Base-by-base conservation (phyloP, 805 yeast species). In the Candida boidinii region DNA sequence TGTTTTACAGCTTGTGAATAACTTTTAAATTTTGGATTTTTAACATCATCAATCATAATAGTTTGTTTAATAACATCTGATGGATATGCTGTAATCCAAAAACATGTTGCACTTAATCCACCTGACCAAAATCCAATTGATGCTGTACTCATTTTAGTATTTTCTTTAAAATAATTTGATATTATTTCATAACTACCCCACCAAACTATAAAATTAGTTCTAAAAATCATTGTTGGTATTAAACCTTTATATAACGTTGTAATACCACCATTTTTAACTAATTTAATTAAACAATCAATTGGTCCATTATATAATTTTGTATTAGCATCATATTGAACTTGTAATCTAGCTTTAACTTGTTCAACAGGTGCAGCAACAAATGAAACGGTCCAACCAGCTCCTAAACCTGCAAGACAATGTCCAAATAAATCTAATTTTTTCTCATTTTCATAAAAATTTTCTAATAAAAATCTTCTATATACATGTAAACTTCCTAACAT, bases 301-400 rank as follows among this genome's bases (percentile, higher is more conserved):
- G 96, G 96, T 1, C 96, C 96, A 2, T 62, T 64, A 51, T 80
- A 86, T 9, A 69, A 46, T 42, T 66, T 78, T 12, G 81, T 61
- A 26, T 71, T 68, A 10, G 87, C 79, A 52, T 85, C 94, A 52
- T 87, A 87, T 50, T 87, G 96, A 10, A 87, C 86, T 54, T 87
- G 96, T 31, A 87, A 64, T 40, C 94, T 68, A 3, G 94, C 95
- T 58, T 87, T 87, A 44, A 87, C 76, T 45, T 81, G 80, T 54
- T 87, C 96, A 7, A 87, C 80, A 2, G 96, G 96, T 0, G 95
- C 95, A 4, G 96, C 96, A n/a, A 87, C 88, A 60, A 87, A 81
- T 29, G 90, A 78, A 11, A 87, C 96, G 0, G 96, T 87, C 79
- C 80, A 74, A 2, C 96, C 96, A 7, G 92, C 76, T n/a, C 94